A percentile compares a stretch with the other conserved stretches of the same genome.
These are phyloP conservation scores for Sugiyamaella neomexicana DNA, from an alignment of 1,139 yeast species.

Conservation along the genomic window DNA sequence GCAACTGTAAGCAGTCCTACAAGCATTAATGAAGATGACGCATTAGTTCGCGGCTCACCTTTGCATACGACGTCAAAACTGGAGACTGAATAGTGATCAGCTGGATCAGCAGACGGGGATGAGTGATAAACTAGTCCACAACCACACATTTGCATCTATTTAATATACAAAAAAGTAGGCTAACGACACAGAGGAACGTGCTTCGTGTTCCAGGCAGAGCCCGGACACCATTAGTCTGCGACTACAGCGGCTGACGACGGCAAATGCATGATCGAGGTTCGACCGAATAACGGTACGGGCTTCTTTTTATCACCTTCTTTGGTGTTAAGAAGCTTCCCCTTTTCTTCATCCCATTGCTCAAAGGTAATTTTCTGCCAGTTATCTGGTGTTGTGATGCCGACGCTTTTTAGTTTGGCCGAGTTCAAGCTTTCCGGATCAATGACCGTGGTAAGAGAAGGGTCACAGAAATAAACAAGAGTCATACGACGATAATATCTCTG, in stretches of 20 bases:
- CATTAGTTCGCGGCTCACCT: neutral
- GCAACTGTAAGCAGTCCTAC: conserved; percentile 18
- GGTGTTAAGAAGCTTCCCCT: conserved; percentile 42
- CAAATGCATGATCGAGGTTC: conserved; percentile 26
- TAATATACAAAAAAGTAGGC: neutral
- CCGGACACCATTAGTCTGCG: neutral
- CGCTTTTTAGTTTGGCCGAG: conserved; percentile 42
- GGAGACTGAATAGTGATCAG: neutral
- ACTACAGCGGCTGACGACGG: neutral
- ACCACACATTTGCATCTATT: conserved; percentile 1
- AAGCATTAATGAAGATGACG: neutral
- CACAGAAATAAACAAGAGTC: conserved; percentile 49
- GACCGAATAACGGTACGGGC: conserved; percentile 43
- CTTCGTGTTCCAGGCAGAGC: conserved; percentile 1
- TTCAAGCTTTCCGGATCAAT: conserved; percentile 46
- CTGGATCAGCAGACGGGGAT: neutral
- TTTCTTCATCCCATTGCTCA: conserved; percentile 46
- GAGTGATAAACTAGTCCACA: neutral
- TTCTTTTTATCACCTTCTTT: conserved; percentile 45
- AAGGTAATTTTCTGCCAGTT: conserved; percentile 47
- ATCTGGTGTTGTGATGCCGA: conserved; percentile 34
- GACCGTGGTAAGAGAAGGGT: conserved; percentile 39
- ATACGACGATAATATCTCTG: conserved; percentile 45
- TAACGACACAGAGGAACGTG: too few relatives aligned
- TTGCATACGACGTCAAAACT: neutral